A percentile compares a stretch with the other conserved stretches of the same genome.
Evolutionary conservation across 2,329 filamentous ascomycete species (phyloP).

Genomic region (Neofusicoccum sp.): DNA sequence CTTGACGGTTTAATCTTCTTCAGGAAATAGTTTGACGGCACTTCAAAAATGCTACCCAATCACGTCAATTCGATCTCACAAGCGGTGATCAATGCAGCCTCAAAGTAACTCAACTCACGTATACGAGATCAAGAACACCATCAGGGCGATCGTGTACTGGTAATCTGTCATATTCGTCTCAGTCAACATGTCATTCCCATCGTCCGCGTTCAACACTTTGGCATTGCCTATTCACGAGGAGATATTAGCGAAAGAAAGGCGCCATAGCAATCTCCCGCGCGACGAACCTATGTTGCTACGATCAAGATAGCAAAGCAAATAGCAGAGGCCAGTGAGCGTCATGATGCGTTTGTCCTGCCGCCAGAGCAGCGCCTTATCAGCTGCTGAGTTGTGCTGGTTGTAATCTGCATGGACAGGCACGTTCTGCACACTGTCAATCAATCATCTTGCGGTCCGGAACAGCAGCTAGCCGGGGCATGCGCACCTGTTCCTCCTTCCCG

Average conservation of each 20-base stretch:
- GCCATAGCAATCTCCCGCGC: too few relatives aligned
- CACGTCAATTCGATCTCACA: neutral
- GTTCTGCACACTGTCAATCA: neutral
- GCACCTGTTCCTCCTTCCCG: neutral
- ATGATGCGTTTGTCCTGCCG: slow-evolving; percentile 61
- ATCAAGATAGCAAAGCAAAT: slow-evolving; percentile 67
- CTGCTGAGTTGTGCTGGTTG: slow-evolving; percentile 11
- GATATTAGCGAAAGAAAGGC: slow-evolving; percentile 38
- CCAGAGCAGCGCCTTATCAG: slow-evolving; percentile 15
- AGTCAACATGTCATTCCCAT: slow-evolving; percentile 60
- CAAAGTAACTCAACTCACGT: slow-evolving; percentile 15
- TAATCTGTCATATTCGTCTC: slow-evolving; percentile 61
- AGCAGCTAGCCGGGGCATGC: neutral
- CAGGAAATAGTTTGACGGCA: slow-evolving; percentile 60
- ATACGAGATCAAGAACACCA: slow-evolving; percentile 31
- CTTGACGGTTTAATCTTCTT: slow-evolving; percentile 53
- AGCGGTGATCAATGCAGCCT: neutral
- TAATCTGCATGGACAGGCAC: slow-evolving; percentile 12
- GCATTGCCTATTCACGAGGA: slow-evolving; percentile 43
- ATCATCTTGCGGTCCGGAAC: neutral
- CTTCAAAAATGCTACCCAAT: slow-evolving; percentile 38
- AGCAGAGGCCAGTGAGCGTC: slow-evolving; percentile 62
- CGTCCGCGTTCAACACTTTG: slow-evolving; percentile 62
- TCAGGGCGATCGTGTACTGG: slow-evolving; percentile 46
- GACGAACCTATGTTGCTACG: slow-evolving; percentile 50